Base-by-base conservation (phyloP, 306 rosid genomes). In the Abrus pulchellus region DNA sequence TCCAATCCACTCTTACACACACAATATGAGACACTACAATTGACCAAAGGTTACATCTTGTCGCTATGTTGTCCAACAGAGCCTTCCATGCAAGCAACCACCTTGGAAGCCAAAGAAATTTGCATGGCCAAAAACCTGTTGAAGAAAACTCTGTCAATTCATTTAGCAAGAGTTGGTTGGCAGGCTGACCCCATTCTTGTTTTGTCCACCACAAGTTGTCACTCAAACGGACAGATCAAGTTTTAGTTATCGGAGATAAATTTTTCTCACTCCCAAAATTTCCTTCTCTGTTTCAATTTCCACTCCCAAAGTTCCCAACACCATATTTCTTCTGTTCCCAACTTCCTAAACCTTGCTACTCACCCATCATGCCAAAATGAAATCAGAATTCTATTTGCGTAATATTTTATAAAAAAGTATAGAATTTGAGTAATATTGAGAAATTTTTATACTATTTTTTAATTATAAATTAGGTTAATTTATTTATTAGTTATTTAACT, bases 31-130 rank as follows among this genome's bases (percentile, higher is more conserved):
- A 60, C 10, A 41, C 20, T 32, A 5, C 47, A 11, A 33, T 5
- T 33, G 40, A 61, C 2, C 50, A 40, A 3, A 38, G 52, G 30
- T 38, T 38, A 64, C 10, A 2, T 38, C 6, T 64, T 64, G 71
- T 65, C 71, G 50, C 40, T 65, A 14, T 14, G 71, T 40, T 65
- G 71, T 65, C 50, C 50, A 8, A 65, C 20, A 6, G 30, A 38
- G 49, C 28, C 13, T n/a, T 64, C 12, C 47, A 6, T 62, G 20
- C 9, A 1, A 3, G 32, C 68, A 33, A 11, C n/a, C 69, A 63
- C 38, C 69, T 38, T 65, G 33, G 40, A 40, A 40, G 50, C 49
- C 50, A 65, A 40, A 40, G 50, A 50, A 65, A 65, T 9, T 34
- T 12, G 71, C 12, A 38, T 14, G 32, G 13, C 50, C 4, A 7